These are phyloP conservation scores for Sporothrix brunneoviolacea DNA, from an alignment of 2,329 filamentous ascomycete genomes.

Conservation along the genomic window DNA sequence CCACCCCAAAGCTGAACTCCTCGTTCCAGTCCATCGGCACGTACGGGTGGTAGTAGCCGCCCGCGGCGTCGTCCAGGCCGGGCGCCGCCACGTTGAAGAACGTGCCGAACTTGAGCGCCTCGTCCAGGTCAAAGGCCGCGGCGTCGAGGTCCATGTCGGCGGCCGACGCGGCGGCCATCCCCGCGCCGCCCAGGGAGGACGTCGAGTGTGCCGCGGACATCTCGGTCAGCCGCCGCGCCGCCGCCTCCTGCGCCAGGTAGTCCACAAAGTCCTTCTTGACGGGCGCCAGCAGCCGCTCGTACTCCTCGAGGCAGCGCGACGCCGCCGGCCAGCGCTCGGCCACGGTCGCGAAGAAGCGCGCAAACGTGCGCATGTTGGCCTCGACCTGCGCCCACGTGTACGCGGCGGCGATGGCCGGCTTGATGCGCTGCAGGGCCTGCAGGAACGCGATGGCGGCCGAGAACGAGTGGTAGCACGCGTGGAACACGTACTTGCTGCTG, in stretches of 20 bases:
- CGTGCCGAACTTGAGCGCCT: not conserved
- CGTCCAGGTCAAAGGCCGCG: slow-evolving; percentile 6
- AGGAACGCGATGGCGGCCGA: slow-evolving; percentile 9
- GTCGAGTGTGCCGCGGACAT: too few species aligned
- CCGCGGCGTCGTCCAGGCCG: not conserved
- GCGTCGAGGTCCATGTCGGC: not conserved
- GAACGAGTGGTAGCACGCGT: slow-evolving; percentile 11
- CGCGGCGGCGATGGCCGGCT: slow-evolving; percentile 2
- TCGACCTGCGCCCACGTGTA: slow-evolving; percentile 9
- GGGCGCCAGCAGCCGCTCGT: slow-evolving; percentile 8
- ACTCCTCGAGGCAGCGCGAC: slow-evolving; percentile 6
- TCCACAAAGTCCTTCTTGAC: slow-evolving; percentile 1
- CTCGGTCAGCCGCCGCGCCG: not conserved
- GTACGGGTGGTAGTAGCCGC: not conserved
- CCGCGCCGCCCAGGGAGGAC: too few species aligned
- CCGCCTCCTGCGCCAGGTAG: slow-evolving; percentile 2
- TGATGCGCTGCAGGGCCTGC: slow-evolving; percentile 8
- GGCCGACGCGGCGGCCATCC: not conserved
- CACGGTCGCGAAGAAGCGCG: slow-evolving; percentile 8
- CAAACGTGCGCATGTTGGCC: slow-evolving; percentile 5
- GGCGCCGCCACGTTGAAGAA: slow-evolving; percentile 6
- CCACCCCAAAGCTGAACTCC: slow-evolving; percentile 5
- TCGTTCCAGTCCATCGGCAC: slow-evolving; percentile 9
- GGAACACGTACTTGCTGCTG: slow-evolving; percentile 9
- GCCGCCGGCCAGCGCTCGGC: slow-evolving; percentile 11